phyloP scores from a whole-genome alignment of 495 filamentous ascomycete genomes.

The Neurospora discreta region DNA sequence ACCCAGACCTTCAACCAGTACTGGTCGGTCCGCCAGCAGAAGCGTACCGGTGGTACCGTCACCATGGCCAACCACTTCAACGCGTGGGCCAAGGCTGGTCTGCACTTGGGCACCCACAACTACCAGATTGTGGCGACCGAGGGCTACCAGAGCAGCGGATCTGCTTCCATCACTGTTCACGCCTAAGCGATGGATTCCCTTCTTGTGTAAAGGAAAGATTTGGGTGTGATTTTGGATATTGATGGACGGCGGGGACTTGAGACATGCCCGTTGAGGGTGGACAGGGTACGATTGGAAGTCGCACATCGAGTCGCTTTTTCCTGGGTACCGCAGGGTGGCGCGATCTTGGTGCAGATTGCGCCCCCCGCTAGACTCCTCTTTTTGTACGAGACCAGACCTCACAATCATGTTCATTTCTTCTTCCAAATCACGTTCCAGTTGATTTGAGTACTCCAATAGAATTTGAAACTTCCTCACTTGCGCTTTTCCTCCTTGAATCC shows the following conservation, averaged over 20 bases:
- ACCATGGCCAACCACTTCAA: conserved; percentile 46
- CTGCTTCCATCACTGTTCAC: conserved; percentile 37
- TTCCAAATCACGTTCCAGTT: neutral
- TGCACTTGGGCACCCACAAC: conserved; percentile 43
- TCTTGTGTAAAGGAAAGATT: neutral
- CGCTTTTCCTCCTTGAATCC: neutral
- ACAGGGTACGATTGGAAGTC: neutral
- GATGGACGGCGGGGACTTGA: neutral
- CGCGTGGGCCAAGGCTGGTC: conserved; percentile 38
- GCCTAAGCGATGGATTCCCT: neutral
- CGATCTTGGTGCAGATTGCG: too few relatives aligned
- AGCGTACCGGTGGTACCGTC: conserved; percentile 36
- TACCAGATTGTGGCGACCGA: conserved; percentile 52
- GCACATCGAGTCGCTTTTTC: neutral
- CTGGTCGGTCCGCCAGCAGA: conserved; percentile 39
- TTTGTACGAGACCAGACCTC: neutral
- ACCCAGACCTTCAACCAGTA: conserved; percentile 47
- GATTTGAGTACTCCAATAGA: neutral
- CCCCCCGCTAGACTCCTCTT: neutral
- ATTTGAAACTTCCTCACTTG: neutral
- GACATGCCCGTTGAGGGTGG: neutral
- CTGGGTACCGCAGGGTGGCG: too few relatives aligned
- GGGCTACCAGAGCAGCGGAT: conserved; percentile 46
- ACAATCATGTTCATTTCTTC: neutral
- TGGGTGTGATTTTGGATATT: neutral